Evolutionary conservation across 2,329 filamentous ascomycete species (phyloP), one percentile per base, ranked within the genome.

Genomic region (Thielaviopsis populi): DNA sequence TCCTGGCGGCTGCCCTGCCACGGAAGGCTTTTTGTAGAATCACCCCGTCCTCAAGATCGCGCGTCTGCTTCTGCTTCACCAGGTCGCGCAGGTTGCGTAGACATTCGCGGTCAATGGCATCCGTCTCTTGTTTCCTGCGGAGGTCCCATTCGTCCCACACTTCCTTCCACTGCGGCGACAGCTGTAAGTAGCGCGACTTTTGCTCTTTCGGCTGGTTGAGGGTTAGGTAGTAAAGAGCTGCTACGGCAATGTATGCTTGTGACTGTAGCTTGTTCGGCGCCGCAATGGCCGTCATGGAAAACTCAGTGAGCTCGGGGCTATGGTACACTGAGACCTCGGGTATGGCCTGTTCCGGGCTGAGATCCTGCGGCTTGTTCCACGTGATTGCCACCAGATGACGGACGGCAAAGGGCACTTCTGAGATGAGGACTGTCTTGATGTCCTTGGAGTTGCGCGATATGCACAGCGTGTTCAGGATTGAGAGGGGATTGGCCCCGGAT

Each of bases 381-480:
- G 75, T 74, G 61, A 96, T 85, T 19, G 83, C 83, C 13, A 96
- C 75, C 27, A 84, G 80, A 70, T 95, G 88, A 22, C 89, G 83
- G 68, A 87, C 87, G 1, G 88, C 86, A 73, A 89, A 94, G 0
- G 84, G 79, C 4, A 85, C 84, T 27, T 86, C 81, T 1, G 90
- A 95, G 30, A 94, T 76, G 50, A 87, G 74, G 64, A 79, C 83
- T 71, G 86, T 94, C 2, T 75, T 76, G 27, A 96, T 74, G 68
- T 81, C 86, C 37, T 81, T 87, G 2, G 79, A 79, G 37, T 96
- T 90, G 73, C 89, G 88, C 67, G 90, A 83, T 69, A 87, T 86
- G 72, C 91, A 95, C n/a, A 89, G 83, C 72, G 96, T 91, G 72
- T 96, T 91, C 13, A 97, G 75, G 33, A 89, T 80, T 68, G 87